Percentiles rank a stretch among this genome's conserved stretches.
phyloP scores from a whole-genome alignment of 345 rosid genomes.

The Leavenworthia alabamica region DNA sequence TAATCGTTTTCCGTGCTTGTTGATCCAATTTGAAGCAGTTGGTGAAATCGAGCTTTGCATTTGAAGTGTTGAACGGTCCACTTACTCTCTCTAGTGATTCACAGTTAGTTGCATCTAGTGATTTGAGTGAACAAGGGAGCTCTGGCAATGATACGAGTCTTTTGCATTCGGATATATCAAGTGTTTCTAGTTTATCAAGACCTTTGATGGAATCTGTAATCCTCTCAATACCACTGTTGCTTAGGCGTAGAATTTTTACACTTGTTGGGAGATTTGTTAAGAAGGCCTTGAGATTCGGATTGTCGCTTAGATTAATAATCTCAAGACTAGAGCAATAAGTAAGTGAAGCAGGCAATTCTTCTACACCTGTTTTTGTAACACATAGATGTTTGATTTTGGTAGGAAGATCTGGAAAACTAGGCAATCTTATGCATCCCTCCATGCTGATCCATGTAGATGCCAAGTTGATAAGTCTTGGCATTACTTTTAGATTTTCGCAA shows the following conservation, averaged over 20 bases:
- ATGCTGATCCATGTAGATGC: not conserved
- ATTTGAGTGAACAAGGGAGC: not conserved
- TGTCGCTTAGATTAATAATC: not conserved
- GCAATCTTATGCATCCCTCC: not conserved
- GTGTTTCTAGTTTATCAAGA: not conserved
- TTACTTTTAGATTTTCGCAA: not conserved
- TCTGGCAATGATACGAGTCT: not conserved
- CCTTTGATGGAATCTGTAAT: not conserved
- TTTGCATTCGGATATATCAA: not conserved
- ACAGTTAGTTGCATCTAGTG: not conserved
- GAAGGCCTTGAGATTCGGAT: not conserved
- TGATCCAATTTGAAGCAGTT: not conserved
- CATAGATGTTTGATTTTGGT: not conserved
- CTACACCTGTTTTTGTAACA: not conserved
- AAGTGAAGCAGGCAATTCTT: not conserved
- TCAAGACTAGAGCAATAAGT: not conserved
- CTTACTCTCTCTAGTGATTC: not conserved
- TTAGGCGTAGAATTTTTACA: not conserved
- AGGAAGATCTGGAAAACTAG: not conserved
- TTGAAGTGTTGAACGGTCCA: not conserved
- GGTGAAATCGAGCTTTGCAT: not conserved
- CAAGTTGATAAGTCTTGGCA: not conserved
- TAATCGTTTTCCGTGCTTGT: not conserved
- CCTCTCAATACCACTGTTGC: not conserved
- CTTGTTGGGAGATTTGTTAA: not conserved